Evolutionary conservation across 345 rosid genomes (phyloP).

Genomic region (Citrus inodora): DNA sequence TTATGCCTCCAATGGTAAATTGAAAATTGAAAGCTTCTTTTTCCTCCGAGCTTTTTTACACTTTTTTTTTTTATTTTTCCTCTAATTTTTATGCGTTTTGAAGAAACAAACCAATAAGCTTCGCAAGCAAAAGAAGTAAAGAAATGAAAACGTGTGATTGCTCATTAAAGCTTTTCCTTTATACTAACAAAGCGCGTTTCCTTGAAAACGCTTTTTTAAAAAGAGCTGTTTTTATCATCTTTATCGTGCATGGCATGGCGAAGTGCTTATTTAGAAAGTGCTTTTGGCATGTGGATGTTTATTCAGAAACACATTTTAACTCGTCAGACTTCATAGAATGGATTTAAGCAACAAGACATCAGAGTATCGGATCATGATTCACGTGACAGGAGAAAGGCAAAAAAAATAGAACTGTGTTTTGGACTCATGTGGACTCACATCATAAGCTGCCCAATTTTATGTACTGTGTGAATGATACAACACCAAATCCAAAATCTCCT

Average conservation of each 20-base stretch:
- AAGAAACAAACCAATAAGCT: not conserved
- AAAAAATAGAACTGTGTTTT: not conserved
- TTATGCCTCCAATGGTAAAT: not conserved
- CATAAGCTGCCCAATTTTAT: not conserved
- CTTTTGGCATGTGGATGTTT: not conserved
- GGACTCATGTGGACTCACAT: conserved; percentile 19
- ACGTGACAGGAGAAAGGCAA: not conserved
- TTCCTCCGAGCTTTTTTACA: not conserved
- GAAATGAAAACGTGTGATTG: not conserved
- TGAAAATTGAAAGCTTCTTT: conserved; percentile 4
- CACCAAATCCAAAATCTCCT: not conserved
- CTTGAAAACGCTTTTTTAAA: not conserved
- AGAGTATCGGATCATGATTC: not conserved
- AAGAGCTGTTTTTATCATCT: conserved; percentile 14
- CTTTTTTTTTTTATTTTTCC: not conserved
- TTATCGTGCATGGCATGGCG: not conserved
- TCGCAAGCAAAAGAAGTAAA: not conserved
- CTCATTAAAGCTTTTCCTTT: not conserved
- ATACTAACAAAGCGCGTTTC: not conserved
- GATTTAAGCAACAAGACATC: not conserved
- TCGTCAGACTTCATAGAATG: not conserved
- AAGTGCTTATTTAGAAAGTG: not conserved
- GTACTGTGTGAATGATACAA: conserved; percentile 8
- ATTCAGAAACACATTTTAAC: not conserved
- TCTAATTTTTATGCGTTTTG: not conserved